Conservation (phyloP, 768 basidiomycete genomes). For the Termitomyces sp. region DNA sequence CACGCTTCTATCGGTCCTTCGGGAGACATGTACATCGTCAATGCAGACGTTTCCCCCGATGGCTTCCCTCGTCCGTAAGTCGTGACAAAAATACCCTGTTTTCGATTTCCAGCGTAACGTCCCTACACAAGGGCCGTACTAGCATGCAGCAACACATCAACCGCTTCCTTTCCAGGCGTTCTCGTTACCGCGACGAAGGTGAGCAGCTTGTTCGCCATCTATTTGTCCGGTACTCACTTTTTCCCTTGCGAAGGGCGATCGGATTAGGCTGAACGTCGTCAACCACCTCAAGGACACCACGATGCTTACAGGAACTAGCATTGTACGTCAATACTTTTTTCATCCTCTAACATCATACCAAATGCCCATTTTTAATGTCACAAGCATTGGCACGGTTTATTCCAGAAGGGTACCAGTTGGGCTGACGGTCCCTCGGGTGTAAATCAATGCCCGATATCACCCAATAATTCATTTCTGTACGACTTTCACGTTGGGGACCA, state of each 20-base stretch:
- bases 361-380: background rate
- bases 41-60: background rate
- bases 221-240: background rate
- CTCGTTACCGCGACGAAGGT: constrained; percentile 1
- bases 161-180: background rate
- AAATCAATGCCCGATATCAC: constrained; percentile 1
- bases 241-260: background rate
- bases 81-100: background rate
- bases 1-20: background rate
- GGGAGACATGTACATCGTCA: constrained; percentile 1
- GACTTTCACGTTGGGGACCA: background rate
- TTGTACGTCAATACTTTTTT: background rate
- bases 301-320: constrained; percentile 2
- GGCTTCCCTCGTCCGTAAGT: constrained; percentile 1
- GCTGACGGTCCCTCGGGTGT: background rate
- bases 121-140: background rate
- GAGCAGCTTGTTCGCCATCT: too few species aligned
- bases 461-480: background rate
- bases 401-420: constrained; percentile 1
- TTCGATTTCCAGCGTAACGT: background rate
- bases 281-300: background rate
- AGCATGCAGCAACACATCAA: background rate
- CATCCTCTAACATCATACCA: background rate
- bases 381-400: constrained; percentile 5
- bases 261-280: background rate